Evolutionary conservation across 108 stramenopile genomes (phyloP).

Genomic region (Cyclotella choctawhatcheeana): DNA sequence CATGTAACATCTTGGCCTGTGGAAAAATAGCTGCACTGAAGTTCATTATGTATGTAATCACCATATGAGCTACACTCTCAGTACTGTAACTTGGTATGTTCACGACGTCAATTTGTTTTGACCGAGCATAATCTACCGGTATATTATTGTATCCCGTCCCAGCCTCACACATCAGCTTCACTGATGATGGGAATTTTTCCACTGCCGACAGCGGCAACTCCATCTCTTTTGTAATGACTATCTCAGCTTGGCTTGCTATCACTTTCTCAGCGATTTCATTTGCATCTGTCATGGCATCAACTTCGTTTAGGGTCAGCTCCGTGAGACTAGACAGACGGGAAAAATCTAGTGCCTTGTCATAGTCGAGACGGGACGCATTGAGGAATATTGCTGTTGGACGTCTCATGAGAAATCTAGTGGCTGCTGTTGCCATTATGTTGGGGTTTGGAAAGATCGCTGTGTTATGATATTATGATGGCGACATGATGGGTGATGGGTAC

Average conservation of each 20-base stretch:
- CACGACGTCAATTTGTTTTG: constrained; percentile 59
- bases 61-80: constrained; percentile 90
- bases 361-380: constrained; percentile 75
- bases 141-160: constrained; percentile 93
- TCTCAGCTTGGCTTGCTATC: constrained; percentile 62
- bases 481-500: background rate
- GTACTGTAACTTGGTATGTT: constrained; percentile 88
- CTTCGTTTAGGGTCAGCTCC: constrained; percentile 57
- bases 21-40: constrained; percentile 79
- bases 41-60: constrained; percentile 87
- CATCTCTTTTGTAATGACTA: constrained; percentile 91
- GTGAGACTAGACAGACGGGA: constrained; percentile 51
- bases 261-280: constrained; percentile 72
- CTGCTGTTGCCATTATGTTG: constrained; percentile 4
- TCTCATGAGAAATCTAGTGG: constrained; percentile 30
- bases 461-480: background rate
- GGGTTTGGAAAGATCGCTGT: no score
- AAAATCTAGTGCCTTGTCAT: constrained; percentile 75
- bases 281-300: constrained; percentile 62
- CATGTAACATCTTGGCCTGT: constrained; percentile 71
- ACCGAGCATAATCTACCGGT: constrained; percentile 57
- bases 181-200: constrained; percentile 60
- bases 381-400: constrained; percentile 70
- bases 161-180: constrained; percentile 84
- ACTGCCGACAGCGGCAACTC: constrained; percentile 54